Evolutionary conservation across 768 basidiomycete genomes (phyloP).

Genomic region (Phlegmacium glaucopus): DNA sequence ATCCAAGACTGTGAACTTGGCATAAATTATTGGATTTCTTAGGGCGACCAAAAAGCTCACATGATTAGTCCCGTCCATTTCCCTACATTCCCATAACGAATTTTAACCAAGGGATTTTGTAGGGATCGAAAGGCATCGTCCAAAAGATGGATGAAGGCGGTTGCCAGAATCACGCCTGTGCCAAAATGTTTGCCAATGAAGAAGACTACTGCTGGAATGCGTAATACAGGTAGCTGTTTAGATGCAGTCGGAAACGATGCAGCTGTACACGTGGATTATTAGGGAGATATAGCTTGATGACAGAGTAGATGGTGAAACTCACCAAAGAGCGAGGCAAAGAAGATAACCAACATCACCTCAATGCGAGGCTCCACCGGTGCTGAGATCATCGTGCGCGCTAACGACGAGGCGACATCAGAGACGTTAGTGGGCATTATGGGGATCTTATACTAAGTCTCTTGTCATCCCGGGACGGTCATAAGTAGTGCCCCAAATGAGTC

Average conservation of each 20-base stretch:
- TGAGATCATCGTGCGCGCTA: too few relatives aligned
- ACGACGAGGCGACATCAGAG: too few relatives aligned
- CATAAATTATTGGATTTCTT: background rate
- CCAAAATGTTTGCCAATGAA: slow-evolving; percentile 90
- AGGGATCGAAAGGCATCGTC: slow-evolving; percentile 73
- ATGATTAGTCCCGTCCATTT: slow-evolving; percentile 69
- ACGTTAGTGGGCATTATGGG: too few relatives aligned
- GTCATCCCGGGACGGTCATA: too few relatives aligned
- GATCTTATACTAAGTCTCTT: too few relatives aligned
- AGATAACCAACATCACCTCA: slow-evolving; percentile 48
- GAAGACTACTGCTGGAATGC: slow-evolving; percentile 41
- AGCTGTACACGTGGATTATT: slow-evolving; percentile 32
- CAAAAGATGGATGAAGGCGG: slow-evolving; percentile 78
- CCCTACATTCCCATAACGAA: slow-evolving; percentile 44
- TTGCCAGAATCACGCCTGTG: slow-evolving; percentile 80
- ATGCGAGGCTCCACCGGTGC: slow-evolving; percentile 13
- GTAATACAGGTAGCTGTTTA: background rate
- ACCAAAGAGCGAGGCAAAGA: slow-evolving; percentile 66
- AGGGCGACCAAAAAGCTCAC: slow-evolving; percentile 39
- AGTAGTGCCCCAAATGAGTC: too few relatives aligned
- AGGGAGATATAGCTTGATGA: background rate
- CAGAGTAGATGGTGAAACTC: slow-evolving; percentile 12
- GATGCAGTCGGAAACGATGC: slow-evolving; percentile 72
- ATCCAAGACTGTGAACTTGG: slow-evolving; percentile 44
- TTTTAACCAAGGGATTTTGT: slow-evolving; percentile 40